Conservation (phyloP, 2,329 filamentous ascomycete species). For the Sordariomycetes sp. region DNA sequence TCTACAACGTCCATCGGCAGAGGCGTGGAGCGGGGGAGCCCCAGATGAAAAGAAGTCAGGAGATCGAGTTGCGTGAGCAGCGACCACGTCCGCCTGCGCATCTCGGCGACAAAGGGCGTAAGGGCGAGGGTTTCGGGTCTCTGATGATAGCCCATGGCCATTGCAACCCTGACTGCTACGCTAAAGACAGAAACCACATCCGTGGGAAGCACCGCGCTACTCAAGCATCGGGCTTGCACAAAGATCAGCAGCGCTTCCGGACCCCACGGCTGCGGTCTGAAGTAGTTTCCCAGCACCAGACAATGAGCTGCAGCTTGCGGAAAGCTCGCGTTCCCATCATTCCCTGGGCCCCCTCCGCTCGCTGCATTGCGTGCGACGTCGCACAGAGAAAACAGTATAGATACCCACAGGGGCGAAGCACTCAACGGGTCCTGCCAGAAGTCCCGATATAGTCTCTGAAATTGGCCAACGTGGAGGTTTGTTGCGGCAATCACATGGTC, state of each 20-base stretch:
- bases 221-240: constrained; percentile 28
- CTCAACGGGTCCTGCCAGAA: constrained; percentile 33
- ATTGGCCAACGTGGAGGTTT: constrained; percentile 31
- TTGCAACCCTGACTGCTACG: constrained; percentile 36
- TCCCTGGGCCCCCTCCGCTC: constrained; percentile 16
- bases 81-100: constrained; percentile 39
- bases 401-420: constrained; percentile 36
- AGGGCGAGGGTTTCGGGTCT: constrained; percentile 21
- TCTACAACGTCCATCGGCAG: constrained; percentile 26
- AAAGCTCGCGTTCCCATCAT: constrained; percentile 14
- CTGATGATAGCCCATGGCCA: constrained; percentile 43
- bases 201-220: constrained; percentile 25
- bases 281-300: constrained; percentile 36
- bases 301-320: constrained; percentile 31
- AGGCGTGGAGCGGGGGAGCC: too few relatives aligned
- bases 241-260: constrained; percentile 41
- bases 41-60: constrained; percentile 17
- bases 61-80: constrained; percentile 39
- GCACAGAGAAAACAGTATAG: constrained; percentile 38
- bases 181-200: constrained; percentile 37
- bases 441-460: constrained; percentile 35
- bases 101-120: constrained; percentile 39
- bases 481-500: constrained; percentile 24
- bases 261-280: constrained; percentile 30
- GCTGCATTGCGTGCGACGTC: constrained; percentile 16